These are phyloP conservation scores for Aspergillus intermedius DNA, from an alignment of 2,329 filamentous ascomycete species.

Conservation along the genomic window DNA sequence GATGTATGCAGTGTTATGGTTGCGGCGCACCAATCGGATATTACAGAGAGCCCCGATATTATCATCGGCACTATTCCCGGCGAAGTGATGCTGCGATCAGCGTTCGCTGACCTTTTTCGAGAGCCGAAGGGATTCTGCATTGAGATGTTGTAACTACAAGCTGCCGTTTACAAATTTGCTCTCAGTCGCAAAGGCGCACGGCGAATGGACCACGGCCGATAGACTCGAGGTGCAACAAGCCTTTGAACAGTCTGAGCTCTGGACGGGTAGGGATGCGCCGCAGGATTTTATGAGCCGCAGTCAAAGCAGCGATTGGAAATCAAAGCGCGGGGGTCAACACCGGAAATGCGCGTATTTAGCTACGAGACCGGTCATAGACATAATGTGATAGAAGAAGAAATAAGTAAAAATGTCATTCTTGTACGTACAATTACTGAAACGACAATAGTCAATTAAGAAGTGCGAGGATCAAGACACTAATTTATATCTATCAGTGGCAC, in stretches of 20 bases:
- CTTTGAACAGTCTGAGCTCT: constrained; percentile 19
- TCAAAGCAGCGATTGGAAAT: background rate
- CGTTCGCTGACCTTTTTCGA: constrained; percentile 11
- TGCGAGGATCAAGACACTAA: background rate
- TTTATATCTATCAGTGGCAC: background rate
- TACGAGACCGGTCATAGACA: background rate
- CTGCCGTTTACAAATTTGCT: constrained; percentile 13
- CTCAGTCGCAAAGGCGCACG: constrained; percentile 9
- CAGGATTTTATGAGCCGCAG: background rate
- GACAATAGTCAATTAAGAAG: background rate
- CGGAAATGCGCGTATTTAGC: background rate
- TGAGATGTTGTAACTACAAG: constrained; percentile 20
- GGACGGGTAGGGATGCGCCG: constrained; percentile 6
- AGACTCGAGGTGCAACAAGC: constrained; percentile 22
- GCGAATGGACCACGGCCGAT: constrained; percentile 11
- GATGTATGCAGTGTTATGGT: background rate
- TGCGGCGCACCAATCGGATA: background rate
- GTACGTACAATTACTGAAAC: background rate
- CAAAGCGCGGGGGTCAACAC: background rate
- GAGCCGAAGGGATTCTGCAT: constrained; percentile 8
- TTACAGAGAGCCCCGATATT: constrained; percentile 10
- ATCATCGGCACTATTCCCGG: constrained; percentile 17
- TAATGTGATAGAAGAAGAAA: background rate
- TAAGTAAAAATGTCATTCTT: background rate
- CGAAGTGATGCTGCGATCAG: constrained; percentile 9